Evolutionary conservation across 805 yeast genomes (phyloP), one percentile per base, ranked within the genome.

Genomic region (Yarrowia keelungensis): DNA sequence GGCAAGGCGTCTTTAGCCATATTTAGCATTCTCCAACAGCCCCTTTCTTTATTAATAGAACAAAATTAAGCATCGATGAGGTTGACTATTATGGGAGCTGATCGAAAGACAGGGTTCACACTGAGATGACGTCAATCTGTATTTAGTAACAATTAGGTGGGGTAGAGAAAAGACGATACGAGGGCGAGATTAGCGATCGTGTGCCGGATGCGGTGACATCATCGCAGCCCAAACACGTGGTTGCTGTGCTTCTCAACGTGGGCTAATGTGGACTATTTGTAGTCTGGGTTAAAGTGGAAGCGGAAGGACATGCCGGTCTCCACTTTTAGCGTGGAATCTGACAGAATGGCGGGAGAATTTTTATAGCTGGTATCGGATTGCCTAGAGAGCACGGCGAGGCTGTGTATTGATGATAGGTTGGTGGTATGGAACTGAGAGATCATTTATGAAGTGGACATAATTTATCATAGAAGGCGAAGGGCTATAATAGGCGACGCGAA

Each of bases 11-110:
- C 32, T 5, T 26, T 26, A 26, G 32, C n/a, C 32, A 19, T 12
- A 5, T 16, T 38, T 19, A 36, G 42, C 42, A 35, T 50, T 35
- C 41, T 22, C 56, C 42, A 3, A 11, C 15, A 35, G 14, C 56
- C 41, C 42, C 42, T 50, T 50, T 26, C 32, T 26, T 26, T 50
- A 22, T 35, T 15, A 50, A 50, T 50, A 50, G 54, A 26, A 26
- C 41, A 32, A 2, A 8, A 50, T 32, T 50, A 50, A 50, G 54
- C 54, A 50, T 15, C 8, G 36, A 9, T 12, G 51, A 22, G 15
- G 19, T 19, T 19, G 19, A 19, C 19, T 19, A 19, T 19, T 19
- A 19, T 19, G 19, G 19, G 19, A 19, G 19, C 19, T 19, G 19
- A 19, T 19, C 19, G 1, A 19, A 19, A 19, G 19, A 19, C 19